These are phyloP conservation scores for Penicillium corylophilum DNA, from an alignment of 2,329 filamentous ascomycete genomes.

Conservation along the genomic window DNA sequence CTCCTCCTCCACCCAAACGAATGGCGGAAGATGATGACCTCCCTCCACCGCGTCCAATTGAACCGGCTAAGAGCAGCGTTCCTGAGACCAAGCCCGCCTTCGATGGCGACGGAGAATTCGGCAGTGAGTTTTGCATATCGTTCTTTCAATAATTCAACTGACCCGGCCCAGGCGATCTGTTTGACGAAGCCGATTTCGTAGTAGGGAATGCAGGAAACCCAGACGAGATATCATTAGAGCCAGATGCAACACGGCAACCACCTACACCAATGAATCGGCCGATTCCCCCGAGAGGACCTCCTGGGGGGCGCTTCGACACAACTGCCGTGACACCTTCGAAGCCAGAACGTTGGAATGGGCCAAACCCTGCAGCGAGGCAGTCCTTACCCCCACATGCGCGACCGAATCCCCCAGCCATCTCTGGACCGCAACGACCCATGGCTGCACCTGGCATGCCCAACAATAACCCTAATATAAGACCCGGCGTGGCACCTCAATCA, in stretches of 20 bases:
- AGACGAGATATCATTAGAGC: constrained; percentile 67
- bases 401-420: constrained; percentile 19
- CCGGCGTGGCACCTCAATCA: constrained; percentile 18
- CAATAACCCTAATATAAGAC: constrained; percentile 21
- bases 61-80: constrained; percentile 30
- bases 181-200: constrained; percentile 75
- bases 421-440: constrained; percentile 20
- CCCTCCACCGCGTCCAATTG: constrained; percentile 36
- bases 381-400: constrained; percentile 24
- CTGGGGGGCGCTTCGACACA: constrained; percentile 21
- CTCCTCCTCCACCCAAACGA: constrained; percentile 31
- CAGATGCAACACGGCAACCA: constrained; percentile 28
- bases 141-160: constrained; percentile 10
- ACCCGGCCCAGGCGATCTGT: constrained; percentile 53
- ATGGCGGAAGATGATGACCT: constrained; percentile 51
- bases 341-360: constrained; percentile 32
- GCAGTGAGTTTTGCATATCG: constrained; percentile 31
- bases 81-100: constrained; percentile 29
- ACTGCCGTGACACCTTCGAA: constrained; percentile 41
- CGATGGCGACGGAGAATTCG: constrained; percentile 45
- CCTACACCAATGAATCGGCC: constrained; percentile 25
- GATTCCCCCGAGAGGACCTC: constrained; percentile 21
- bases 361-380: constrained; percentile 20
- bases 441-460: constrained; percentile 17
- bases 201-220: constrained; percentile 69